Percentiles rank a stretch among this genome's conserved stretches.
Evolutionary conservation across 73 alveolate genomes (phyloP).

Genomic region (Paramecium sexaurelia): DNA sequence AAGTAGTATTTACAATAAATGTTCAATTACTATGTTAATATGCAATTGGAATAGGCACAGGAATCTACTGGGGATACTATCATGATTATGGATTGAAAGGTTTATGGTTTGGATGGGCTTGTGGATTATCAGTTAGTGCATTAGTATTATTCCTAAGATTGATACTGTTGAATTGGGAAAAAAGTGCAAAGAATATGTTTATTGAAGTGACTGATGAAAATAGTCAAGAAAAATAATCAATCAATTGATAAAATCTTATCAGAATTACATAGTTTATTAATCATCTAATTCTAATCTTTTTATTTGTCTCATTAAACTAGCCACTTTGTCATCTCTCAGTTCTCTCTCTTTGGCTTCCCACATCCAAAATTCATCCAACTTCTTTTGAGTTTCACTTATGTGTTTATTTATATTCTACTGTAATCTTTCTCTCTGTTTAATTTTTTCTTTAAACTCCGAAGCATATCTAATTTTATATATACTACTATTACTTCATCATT

Average conservation of each 20-base stretch:
- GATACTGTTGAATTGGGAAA: background rate
- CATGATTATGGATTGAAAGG: constrained; percentile 2
- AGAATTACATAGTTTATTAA: background rate
- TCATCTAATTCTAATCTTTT: constrained; percentile 18
- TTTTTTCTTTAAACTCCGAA: constrained; percentile 37
- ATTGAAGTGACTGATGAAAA: background rate
- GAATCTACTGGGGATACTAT: constrained; percentile 5
- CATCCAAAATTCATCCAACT: constrained; percentile 49
- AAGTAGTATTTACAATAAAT: constrained; percentile 2
- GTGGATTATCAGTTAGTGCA: constrained; percentile 34
- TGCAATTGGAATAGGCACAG: constrained; percentile 37
- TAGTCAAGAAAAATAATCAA: background rate
- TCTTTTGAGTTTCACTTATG: constrained; percentile 25
- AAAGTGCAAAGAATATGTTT: background rate
- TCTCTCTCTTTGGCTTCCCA: constrained; percentile 47
- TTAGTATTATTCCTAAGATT: background rate
- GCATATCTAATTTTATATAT: constrained; percentile 5
- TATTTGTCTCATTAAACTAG: background rate
- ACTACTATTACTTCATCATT: constrained; percentile 8
- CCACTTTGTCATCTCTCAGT: constrained; percentile 3
- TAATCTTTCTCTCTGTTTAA: constrained; percentile 43
- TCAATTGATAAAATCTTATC: background rate
- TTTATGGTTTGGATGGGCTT: constrained; percentile 48
- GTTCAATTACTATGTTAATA: constrained; percentile 5
- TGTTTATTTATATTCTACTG: constrained; percentile 9